Evolutionary conservation across 2,329 filamentous ascomycete genomes (phyloP), one percentile per base, ranked within the genome.

Genomic region (Diaporthe capsici): DNA sequence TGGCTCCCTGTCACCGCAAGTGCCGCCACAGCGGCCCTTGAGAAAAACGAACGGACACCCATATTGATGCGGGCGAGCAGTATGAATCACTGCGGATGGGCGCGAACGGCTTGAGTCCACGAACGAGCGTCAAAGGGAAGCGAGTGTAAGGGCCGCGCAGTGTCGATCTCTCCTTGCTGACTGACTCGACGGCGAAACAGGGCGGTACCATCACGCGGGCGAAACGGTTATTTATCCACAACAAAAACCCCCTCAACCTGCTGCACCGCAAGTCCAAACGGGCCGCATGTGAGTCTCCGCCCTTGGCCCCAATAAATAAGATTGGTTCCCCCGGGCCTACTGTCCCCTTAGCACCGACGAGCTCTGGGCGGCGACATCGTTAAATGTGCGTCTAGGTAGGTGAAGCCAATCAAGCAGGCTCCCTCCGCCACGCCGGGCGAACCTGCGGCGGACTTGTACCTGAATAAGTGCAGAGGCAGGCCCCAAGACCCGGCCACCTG

Each of bases 31-130:
- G 63, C 72, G 25, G 75, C 73, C 31, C 60, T 53, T 39, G 68
- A 70, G 47, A 76, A 58, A 8, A 75, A 58, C 39, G 75, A 75
- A 37, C 65, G 70, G 73, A 75, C 28, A 34, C 73, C 75, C 75
- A 76, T 76, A 13, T 22, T 47, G 3, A 17, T 65, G 31, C 4
- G 44, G 39, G 63, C 44, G 47, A 53, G 39, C 15, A 49, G 42
- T 31, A 42, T 47, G 22, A 22, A 65, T 44, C 13, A 47, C 20
- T 57, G n/a, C 37, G 15, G 13, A 17, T 22, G 22, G 9, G 20
- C 31, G 25, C 31, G n/a, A 31, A 49, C 34, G n/a, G 31, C 10
- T n/a, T 13, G 44, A 55, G 47, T 37, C n/a, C 34, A 68, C 20
- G 31, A 53, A 28, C 22, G 65, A 68, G 65, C 8, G 65, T 39